Base-by-base conservation (phyloP, 768 basidiomycete species). In the Strobilomyces dryophilus region DNA sequence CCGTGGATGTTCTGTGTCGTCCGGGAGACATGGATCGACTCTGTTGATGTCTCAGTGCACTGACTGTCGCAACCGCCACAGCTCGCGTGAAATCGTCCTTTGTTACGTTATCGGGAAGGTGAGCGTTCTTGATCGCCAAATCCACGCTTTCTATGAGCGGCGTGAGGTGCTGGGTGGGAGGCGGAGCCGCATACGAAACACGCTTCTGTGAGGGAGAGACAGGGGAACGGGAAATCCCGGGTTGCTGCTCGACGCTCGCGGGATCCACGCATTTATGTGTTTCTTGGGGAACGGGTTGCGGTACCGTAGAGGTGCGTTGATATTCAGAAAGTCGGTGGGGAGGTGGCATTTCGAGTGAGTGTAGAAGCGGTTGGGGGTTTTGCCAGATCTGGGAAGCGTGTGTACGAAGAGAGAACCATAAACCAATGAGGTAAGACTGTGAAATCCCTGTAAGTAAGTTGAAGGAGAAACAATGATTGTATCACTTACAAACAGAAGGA, bases 311-410 rank as follows among this genome's bases (percentile, higher is more conserved):
- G 12, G 80, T 65, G 50, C 81, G 82, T 56, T 87, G 83, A 67
- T 89, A 88, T 34, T 85, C 52, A 8, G 87, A 87, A 39, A 80
- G 59, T 35, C 90, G 81, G 26, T 78, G 75, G 27, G 65, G 56
- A 15, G 74, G 66, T 6, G 81, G 76, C 17, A 86, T 63, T 41
- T 91, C 89, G 47, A 81, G 70, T 3, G 81, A 73, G 35, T 91
- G 83, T 48, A 93, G 71, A 3, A 94, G 76, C 45, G 84, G 87
- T 55, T 89, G 93, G 3, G 95, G 95, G 66, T 98, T 98, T 67
- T 98, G 94, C 97, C 97, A 99, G 61, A 99, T 99, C 67, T 98
- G 97, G 14, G 89, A 85, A 8, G 97, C 97, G 66, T 99, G 97
- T 1, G 97, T 99, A 44, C 92, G 87, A 17, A 99, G 83, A 36